Conservation (phyloP, 768 basidiomycete genomes). For the Boletus reticuloceps region DNA sequence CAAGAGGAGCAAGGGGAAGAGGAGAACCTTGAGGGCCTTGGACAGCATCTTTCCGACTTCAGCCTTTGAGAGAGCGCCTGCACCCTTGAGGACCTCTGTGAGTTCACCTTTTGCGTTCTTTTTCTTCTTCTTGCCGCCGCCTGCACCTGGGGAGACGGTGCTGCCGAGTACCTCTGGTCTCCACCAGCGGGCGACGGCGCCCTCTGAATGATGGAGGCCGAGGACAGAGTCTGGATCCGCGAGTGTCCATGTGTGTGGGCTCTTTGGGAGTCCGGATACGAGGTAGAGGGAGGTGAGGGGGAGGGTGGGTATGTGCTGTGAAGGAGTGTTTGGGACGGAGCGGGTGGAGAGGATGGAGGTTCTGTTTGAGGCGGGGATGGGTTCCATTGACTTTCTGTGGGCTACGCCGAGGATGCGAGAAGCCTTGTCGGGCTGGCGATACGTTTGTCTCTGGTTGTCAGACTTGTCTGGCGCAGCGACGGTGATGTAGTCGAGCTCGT, state of each 20-base stretch:
- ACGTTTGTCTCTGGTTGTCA: constrained; percentile 32
- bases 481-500: constrained; percentile 76
- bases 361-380: constrained; percentile 74
- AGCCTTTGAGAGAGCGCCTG: constrained; percentile 78
- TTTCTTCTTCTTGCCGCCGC: constrained; percentile 71
- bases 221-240: constrained; percentile 81
- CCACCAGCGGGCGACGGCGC: constrained; percentile 89
- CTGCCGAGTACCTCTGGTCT: constrained; percentile 88
- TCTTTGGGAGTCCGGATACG: constrained; percentile 86
- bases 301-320: constrained; percentile 65
- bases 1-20: neutral
- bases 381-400: constrained; percentile 80
- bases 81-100: constrained; percentile 62
- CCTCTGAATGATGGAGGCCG: constrained; percentile 78
- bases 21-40: constrained; percentile 79
- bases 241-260: constrained; percentile 86
- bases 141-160: constrained; percentile 81
- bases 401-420: constrained; percentile 73
- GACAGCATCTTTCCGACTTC: constrained; percentile 90
- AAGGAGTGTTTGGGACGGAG: constrained; percentile 40
- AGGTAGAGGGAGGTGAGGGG: constrained; percentile 84
- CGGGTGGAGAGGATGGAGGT: constrained; percentile 76
- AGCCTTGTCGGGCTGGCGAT: constrained; percentile 63
- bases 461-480: constrained; percentile 34
- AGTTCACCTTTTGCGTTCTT: constrained; percentile 58